Percentiles rank a stretch among this genome's conserved stretches.
Evolutionary conservation across 139 green algal species (phyloP).

Genomic region (Desmodesmus armatus): DNA sequence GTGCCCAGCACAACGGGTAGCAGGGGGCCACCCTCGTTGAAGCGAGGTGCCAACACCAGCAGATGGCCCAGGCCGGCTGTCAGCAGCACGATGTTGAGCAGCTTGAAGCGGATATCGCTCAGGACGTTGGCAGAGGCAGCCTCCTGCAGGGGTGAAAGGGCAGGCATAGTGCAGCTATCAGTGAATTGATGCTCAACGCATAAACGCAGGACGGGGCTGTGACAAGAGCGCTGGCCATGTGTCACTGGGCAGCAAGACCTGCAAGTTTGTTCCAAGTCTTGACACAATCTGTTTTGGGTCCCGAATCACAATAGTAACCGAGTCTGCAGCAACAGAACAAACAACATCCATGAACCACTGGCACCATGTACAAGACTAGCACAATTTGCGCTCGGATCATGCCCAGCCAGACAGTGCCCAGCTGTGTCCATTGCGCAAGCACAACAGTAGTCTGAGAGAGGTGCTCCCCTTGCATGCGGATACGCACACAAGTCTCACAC

Average conservation of each 20-base stretch:
- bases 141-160: slow-evolving; percentile 10
- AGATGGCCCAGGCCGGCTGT: neutral
- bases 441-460: neutral
- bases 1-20: slow-evolving; percentile 11
- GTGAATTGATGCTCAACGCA: no score
- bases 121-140: slow-evolving; percentile 8
- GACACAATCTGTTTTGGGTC: no score
- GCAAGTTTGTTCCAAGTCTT: neutral
- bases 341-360: neutral
- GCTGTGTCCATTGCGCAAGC: neutral
- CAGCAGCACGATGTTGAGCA: slow-evolving; percentile 30
- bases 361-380: neutral
- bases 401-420: no score
- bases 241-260: neutral
- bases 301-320: neutral
- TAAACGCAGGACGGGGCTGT: no score
- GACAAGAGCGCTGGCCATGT: no score
- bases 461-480: neutral
- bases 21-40: neutral
- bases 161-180: neutral
- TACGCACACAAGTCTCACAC: neutral
- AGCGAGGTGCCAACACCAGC: neutral
- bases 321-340: neutral
- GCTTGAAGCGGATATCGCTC: slow-evolving; percentile 11
- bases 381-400: neutral